Percentiles rank a stretch among this genome's conserved stretches.
Conservation (phyloP, 345 rosid species). For the Eucalyptus cloeziana region DNA sequence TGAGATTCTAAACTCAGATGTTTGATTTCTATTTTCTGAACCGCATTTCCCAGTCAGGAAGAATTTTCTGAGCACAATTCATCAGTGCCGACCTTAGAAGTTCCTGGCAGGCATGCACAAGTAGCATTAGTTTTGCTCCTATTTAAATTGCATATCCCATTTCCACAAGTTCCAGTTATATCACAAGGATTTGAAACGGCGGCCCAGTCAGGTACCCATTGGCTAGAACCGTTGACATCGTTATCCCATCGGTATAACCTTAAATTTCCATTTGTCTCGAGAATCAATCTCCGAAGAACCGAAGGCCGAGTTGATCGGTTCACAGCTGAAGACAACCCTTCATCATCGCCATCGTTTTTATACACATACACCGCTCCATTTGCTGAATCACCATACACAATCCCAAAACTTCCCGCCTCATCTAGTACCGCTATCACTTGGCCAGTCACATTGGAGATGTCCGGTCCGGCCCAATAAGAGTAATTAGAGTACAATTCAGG, state of each 20-base stretch:
- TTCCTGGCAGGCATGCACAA: conserved; percentile 66
- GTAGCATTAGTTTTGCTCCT: conserved; percentile 66
- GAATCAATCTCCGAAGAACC: conserved; percentile 44
- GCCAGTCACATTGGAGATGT: conserved; percentile 78
- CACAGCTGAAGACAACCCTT: conserved; percentile 21
- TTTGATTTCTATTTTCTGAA: conserved; percentile 7
- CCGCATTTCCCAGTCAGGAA: conserved; percentile 34
- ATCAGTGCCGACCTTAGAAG: conserved; percentile 19
- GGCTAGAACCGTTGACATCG: conserved; percentile 64
- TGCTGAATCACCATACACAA: conserved; percentile 66
- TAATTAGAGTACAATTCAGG: conserved; percentile 34
- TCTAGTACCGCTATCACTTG: conserved; percentile 62
- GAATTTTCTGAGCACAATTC: conserved; percentile 37
- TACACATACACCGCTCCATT: conserved; percentile 71
- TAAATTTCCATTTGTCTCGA: conserved; percentile 71
- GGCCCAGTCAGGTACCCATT: conserved; percentile 89
- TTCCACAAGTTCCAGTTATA: conserved; percentile 79
- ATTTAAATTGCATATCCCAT: conserved; percentile 67
- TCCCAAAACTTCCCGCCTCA: conserved; percentile 78
- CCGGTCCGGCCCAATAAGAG: conserved; percentile 88
- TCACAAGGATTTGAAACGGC: conserved; percentile 87
- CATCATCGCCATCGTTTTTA: conserved; percentile 49
- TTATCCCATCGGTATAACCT: conserved; percentile 79
- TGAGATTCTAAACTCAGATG: conserved; percentile 27
- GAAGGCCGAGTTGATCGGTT: conserved; percentile 16